A percentile compares a stretch with the other conserved stretches of the same genome.
Conservation (phyloP, 2,329 filamentous ascomycete genomes). For the Penicillium vulpinum region DNA sequence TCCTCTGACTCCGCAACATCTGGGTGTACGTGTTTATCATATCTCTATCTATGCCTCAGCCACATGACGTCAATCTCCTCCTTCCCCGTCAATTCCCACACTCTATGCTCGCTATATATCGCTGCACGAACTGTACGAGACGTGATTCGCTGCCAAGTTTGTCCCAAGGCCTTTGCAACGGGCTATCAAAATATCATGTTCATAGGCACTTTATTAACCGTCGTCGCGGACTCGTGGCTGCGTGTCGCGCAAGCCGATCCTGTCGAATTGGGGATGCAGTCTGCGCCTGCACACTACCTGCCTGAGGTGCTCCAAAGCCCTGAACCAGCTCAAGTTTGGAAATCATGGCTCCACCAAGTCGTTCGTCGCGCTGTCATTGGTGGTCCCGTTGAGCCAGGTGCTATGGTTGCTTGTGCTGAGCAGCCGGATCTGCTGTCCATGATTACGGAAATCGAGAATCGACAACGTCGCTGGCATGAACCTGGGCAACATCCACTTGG, state of each 20-base stretch:
- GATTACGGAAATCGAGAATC: constrained; percentile 43
- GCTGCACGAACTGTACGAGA: constrained; percentile 43
- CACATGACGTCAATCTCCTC: constrained; percentile 43
- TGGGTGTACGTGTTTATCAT: constrained; percentile 44
- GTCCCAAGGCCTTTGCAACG: constrained; percentile 44
- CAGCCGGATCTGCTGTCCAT: constrained; percentile 40
- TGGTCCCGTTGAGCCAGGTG: constrained; percentile 25
- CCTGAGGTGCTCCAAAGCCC: constrained; percentile 28
- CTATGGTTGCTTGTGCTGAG: constrained; percentile 29
- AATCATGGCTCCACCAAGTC: constrained; percentile 40
- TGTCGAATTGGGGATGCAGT: constrained; percentile 37
- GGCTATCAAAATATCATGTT: constrained; percentile 50
- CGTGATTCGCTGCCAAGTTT: constrained; percentile 46
- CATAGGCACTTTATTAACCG: constrained; percentile 46
- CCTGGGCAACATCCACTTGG: constrained; percentile 24
- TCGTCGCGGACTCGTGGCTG: constrained; percentile 47
- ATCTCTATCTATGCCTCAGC: constrained; percentile 47
- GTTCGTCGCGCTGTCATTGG: constrained; percentile 40
- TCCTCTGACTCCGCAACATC: constrained; percentile 19
- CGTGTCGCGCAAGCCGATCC: constrained; percentile 40
- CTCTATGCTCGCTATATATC: constrained; percentile 45
- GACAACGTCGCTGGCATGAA: constrained; percentile 46
- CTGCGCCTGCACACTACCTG: constrained; percentile 35
- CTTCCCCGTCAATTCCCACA: constrained; percentile 46
- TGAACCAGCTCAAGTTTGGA: constrained; percentile 35